Conservation (phyloP, 2,329 filamentous ascomycete genomes). For the Botrytis galanthina region DNA sequence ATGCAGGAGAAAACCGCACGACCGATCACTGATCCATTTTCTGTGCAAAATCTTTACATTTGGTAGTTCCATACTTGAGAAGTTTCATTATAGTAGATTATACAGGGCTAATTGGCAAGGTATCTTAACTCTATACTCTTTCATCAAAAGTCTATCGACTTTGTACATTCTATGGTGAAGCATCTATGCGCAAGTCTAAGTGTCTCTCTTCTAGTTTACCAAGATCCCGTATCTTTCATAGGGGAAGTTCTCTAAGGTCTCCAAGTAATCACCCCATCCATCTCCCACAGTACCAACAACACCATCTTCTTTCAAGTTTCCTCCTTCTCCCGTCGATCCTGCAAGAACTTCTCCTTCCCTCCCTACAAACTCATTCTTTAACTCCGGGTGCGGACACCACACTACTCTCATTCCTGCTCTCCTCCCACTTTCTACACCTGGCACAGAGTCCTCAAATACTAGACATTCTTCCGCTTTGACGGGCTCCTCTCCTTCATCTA, state of each 20-base stretch:
- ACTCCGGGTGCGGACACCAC: constrained; percentile 82
- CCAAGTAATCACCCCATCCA: constrained; percentile 58
- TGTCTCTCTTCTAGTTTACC: background rate
- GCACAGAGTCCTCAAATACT: constrained; percentile 94
- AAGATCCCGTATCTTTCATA: constrained; percentile 59
- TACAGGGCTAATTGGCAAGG: background rate
- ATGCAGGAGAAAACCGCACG: background rate
- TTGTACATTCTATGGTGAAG: background rate
- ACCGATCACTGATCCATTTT: background rate
- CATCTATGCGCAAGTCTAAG: background rate
- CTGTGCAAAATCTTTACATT: background rate
- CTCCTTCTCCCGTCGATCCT: constrained; percentile 56
- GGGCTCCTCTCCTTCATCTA: constrained; percentile 59
- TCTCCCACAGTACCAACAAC: constrained; percentile 61
- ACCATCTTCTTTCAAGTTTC: constrained; percentile 44
- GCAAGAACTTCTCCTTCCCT: constrained; percentile 80
- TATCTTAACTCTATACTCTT: background rate
- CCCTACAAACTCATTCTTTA: constrained; percentile 73
- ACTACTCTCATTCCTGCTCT: constrained; percentile 92
- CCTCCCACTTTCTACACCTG: constrained; percentile 85
- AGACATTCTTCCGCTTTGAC: constrained; percentile 84
- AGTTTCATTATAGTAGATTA: background rate
- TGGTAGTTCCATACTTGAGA: background rate
- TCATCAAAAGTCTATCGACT: background rate
- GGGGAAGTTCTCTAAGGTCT: constrained; percentile 53